Conservation (phyloP, 2,329 filamentous ascomycete species). For the Nothophoma quercina region DNA sequence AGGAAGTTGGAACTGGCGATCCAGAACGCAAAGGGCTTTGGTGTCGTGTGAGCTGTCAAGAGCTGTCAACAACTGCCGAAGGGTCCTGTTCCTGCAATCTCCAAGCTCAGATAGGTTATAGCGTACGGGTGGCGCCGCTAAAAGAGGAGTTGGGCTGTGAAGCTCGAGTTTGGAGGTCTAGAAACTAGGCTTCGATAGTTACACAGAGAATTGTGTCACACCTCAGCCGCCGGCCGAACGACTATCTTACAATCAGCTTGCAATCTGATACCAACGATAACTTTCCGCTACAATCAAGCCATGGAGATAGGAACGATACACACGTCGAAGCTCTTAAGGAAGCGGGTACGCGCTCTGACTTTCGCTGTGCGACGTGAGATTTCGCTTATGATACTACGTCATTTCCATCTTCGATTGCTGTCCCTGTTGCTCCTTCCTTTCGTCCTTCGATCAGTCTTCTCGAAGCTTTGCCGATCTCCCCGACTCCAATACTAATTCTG, state of each 20-base stretch:
- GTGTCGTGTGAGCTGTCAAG: slow-evolving; percentile 61
- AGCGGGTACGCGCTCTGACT: neutral
- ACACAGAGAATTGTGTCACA: slow-evolving; percentile 15
- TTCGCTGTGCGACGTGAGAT: neutral
- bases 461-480: slow-evolving; percentile 20
- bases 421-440: neutral
- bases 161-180: neutral
- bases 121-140: slow-evolving; percentile 15
- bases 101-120: neutral
- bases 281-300: slow-evolving; percentile 1
- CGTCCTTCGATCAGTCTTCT: slow-evolving; percentile 16
- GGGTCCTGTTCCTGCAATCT: neutral
- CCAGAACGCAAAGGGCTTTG: slow-evolving; percentile 7
- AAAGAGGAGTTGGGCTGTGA: slow-evolving; percentile 2
- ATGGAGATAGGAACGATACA: slow-evolving; percentile 11
- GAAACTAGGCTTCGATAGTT: neutral
- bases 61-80: slow-evolving; percentile 55
- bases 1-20: slow-evolving; percentile 79
- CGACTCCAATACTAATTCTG: slow-evolving; percentile 3
- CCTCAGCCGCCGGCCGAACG: neutral
- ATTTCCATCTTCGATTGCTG: neutral
- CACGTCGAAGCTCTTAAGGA: slow-evolving; percentile 2
- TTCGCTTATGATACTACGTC: neutral
- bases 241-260: slow-evolving; percentile 9
- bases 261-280: slow-evolving; percentile 10